Conservation (phyloP, 2,329 filamentous ascomycete genomes). For the Xylariales sp. region DNA sequence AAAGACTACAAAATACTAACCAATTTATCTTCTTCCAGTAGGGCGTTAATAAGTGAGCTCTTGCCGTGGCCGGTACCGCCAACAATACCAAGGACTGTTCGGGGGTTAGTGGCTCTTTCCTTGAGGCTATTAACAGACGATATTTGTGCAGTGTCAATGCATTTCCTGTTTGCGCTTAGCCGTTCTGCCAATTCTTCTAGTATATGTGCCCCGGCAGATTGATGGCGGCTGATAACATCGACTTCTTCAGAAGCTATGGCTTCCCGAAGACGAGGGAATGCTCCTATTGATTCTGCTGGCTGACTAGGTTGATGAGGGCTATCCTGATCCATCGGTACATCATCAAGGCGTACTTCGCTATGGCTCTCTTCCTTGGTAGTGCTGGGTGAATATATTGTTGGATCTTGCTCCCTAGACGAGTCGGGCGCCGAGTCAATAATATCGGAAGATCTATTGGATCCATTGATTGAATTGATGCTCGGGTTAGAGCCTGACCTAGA, state of each 20-base stretch:
- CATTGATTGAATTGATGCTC: background rate
- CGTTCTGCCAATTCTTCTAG: conserved; percentile 23
- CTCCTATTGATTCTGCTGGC: background rate
- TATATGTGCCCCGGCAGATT: conserved; percentile 21
- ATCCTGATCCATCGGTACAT: background rate
- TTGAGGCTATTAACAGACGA: conserved; percentile 28
- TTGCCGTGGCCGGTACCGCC: conserved; percentile 43
- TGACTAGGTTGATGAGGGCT: background rate
- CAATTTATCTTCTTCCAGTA: conserved; percentile 48
- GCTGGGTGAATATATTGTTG: background rate
- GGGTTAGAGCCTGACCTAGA: background rate
- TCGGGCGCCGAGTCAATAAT: background rate
- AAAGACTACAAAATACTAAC: conserved; percentile 9
- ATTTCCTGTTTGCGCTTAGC: conserved; percentile 7
- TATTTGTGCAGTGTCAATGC: conserved; percentile 13
- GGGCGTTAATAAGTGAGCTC: conserved; percentile 43
- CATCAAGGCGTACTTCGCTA: background rate
- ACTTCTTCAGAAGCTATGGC: conserved; percentile 23
- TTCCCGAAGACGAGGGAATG: conserved; percentile 30
- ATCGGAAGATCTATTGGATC: background rate
- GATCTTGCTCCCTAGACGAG: too few relatives aligned
- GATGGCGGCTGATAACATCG: conserved; percentile 24
- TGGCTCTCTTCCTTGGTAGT: conserved; percentile 8
- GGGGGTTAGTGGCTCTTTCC: conserved; percentile 14
- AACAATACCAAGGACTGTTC: conserved; percentile 40